Conservation (phyloP, 495 filamentous ascomycete species). For the Lasiosphaeria hispida region DNA sequence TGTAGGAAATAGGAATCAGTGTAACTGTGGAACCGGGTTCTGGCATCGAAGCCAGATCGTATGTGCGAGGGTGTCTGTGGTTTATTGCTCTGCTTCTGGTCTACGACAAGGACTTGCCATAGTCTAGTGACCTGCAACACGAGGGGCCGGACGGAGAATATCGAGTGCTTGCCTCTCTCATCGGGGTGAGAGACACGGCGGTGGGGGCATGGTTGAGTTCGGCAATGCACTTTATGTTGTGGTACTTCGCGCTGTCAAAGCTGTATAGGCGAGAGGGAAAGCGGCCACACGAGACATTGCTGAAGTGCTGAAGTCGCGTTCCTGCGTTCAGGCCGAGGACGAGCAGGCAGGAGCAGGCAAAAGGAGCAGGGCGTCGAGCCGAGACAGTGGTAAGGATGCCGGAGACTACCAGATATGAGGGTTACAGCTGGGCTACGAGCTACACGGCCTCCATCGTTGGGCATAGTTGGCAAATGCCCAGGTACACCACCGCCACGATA, state of each 20-base stretch:
- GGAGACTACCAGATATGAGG: conserved; percentile 14
- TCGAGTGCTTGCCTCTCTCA: background rate
- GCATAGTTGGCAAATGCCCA: background rate
- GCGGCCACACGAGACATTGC: conserved; percentile 13
- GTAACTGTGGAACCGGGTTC: conserved; percentile 27
- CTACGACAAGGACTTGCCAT: conserved; percentile 7
- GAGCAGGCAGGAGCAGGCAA: background rate
- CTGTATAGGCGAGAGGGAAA: conserved; percentile 8
- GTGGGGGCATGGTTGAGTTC: conserved; percentile 1
- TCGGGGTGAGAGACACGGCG: background rate
- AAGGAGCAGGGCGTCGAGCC: conserved; percentile 8
- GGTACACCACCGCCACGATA: conserved; percentile 8
- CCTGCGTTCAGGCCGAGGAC: conserved; percentile 4
- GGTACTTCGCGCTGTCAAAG: conserved; percentile 18
- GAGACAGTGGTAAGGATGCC: conserved; percentile 22
- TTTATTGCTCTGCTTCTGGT: conserved; percentile 3
- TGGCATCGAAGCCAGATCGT: conserved; percentile 17
- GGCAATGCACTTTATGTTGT: conserved; percentile 12
- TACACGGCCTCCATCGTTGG: no score
- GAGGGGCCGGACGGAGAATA: conserved; percentile 9
- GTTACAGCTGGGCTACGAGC: background rate
- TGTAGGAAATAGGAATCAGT: conserved; percentile 22
- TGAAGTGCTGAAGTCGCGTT: conserved; percentile 5
- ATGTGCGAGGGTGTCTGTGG: conserved; percentile 1
- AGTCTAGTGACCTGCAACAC: background rate